Evolutionary conservation across 495 filamentous ascomycete species (phyloP), one percentile per base, ranked within the genome.

Genomic region (Podospora anserina): DNA sequence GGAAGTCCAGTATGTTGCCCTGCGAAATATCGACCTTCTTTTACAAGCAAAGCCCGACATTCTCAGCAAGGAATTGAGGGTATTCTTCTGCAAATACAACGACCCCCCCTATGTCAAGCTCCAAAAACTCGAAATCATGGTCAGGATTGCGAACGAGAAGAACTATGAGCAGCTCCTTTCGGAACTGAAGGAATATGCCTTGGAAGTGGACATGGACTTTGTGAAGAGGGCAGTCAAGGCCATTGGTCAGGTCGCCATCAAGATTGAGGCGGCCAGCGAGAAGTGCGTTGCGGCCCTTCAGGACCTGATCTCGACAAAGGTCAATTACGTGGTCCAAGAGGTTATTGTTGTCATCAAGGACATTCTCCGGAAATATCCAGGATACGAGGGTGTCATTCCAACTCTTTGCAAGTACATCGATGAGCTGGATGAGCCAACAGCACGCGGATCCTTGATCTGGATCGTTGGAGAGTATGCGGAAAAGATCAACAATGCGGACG

Each of bases 21-120:
- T 99, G 64, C 83, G 95, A 63, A 99, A 99, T 75, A 98, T 98
- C 74, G 95, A 98, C 70, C 88, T 99, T 59, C 83, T 99, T 5
- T 84, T 99, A 44, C 95, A 99, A 78, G 94, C 96, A 71, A 92
- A 97, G 72, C 94, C 95, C 2, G 94, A 96, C 75, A 97, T 99
- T 62, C 83, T 99, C 2, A 95, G 91, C 81, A 98, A 98, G 77
- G 95, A 99, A 79, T 89, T 99, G 63, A 89, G 95, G 61, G 95
- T 99, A 2, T 99, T 99, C 82, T 99, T 98, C 82, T 99, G 95
- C 89, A 99, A 99, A 82, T 99, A 99, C 82, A 97, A 99, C 77
- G 95, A 99, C 75, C 95, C 95, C 1, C 93, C 92, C 18, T 99
- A 99, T 75, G 90, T 99, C 79, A 99, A 99, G 77, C 87, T 99